A percentile compares a stretch with the other conserved stretches of the same genome.
Evolutionary conservation across 768 basidiomycete genomes (phyloP).

Genomic region (Pleurotus cornucopiae): DNA sequence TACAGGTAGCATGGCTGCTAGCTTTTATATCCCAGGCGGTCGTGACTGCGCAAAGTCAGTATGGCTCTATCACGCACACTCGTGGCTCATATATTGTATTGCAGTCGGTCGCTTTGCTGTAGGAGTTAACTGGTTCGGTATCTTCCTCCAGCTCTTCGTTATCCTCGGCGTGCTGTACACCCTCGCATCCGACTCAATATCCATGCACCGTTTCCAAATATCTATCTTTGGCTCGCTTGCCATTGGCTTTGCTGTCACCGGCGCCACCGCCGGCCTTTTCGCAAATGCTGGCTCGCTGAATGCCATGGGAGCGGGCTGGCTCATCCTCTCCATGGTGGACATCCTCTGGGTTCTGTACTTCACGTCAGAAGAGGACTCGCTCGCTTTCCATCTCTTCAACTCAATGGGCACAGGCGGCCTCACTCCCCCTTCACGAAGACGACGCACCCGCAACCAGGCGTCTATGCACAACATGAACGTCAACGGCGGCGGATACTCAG

Average conservation of each 20-base stretch:
- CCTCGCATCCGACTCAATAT: slow-evolving; percentile 85
- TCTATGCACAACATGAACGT: slow-evolving; percentile 60
- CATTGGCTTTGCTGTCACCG: slow-evolving; percentile 81
- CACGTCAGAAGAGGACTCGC: slow-evolving; percentile 93
- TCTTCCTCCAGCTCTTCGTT: slow-evolving; percentile 71
- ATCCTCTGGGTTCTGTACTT: slow-evolving; percentile 97
- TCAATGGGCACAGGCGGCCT: slow-evolving; percentile 83
- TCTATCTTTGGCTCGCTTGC: slow-evolving; percentile 83
- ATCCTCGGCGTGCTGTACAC: slow-evolving; percentile 69
- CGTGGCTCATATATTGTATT: background rate
- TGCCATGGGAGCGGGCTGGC: slow-evolving; percentile 92
- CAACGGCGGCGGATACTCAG: slow-evolving; percentile 63
- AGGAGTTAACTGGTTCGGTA: slow-evolving; percentile 77
- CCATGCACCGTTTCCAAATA: slow-evolving; percentile 91
- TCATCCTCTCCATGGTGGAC: slow-evolving; percentile 86
- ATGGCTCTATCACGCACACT: background rate
- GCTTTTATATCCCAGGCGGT: slow-evolving; percentile 77
- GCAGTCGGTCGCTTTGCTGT: slow-evolving; percentile 43
- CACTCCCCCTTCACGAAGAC: slow-evolving; percentile 74
- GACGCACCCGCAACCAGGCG: slow-evolving; percentile 61
- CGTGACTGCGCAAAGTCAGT: slow-evolving; percentile 48
- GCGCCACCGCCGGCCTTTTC: slow-evolving; percentile 68
- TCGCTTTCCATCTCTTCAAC: slow-evolving; percentile 81
- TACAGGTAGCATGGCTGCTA: slow-evolving; percentile 66
- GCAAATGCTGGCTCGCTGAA: slow-evolving; percentile 48